Evolutionary conservation across 805 yeast species (phyloP).

Genomic region (Yarrowia deformans): DNA sequence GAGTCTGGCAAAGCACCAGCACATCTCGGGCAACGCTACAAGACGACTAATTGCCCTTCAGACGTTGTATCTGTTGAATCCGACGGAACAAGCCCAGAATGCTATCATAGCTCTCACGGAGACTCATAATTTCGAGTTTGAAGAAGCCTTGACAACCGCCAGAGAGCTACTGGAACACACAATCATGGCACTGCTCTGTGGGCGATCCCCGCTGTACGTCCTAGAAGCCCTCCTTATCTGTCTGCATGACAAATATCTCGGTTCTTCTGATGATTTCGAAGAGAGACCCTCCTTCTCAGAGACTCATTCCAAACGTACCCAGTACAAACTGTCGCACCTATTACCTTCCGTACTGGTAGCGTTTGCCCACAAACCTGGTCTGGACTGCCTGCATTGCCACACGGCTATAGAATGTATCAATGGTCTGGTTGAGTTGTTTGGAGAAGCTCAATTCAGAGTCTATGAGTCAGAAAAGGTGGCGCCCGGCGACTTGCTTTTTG

Average conservation of each 20-base stretch:
- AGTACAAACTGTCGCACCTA: background rate
- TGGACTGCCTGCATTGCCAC: background rate
- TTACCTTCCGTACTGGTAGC: conserved; percentile 2
- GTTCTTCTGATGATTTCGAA: background rate
- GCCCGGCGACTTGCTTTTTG: conserved; percentile 25
- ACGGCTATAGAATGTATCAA: background rate
- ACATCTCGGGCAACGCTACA: background rate
- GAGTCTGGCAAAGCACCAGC: background rate
- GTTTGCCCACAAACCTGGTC: conserved; percentile 3
- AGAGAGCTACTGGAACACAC: conserved; percentile 18
- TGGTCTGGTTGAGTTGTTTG: background rate
- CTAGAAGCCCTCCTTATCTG: background rate
- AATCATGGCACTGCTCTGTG: background rate
- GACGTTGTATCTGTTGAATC: background rate
- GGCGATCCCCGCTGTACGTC: background rate
- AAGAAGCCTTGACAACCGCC: background rate
- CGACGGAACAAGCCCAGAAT: background rate
- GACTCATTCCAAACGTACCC: background rate
- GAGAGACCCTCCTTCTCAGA: background rate
- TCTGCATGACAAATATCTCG: background rate
- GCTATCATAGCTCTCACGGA: background rate
- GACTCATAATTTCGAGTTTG: background rate
- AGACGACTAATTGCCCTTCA: background rate
- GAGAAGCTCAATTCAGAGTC: background rate
- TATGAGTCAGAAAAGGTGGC: background rate